These are phyloP conservation scores for Stromatinia cepivora DNA, from an alignment of 2,329 filamentous ascomycete species.

Conservation along the genomic window DNA sequence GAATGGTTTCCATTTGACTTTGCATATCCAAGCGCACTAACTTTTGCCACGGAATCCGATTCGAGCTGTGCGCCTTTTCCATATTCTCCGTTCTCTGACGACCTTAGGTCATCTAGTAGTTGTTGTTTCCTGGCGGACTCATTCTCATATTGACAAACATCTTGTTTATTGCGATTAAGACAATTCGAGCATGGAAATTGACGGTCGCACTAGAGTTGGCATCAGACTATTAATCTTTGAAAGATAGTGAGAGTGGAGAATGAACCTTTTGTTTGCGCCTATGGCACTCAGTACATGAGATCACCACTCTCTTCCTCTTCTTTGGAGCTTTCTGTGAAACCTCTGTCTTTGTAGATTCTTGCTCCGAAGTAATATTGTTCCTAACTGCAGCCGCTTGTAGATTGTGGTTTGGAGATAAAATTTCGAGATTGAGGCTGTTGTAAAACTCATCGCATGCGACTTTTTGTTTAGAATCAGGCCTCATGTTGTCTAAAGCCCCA, in stretches of 20 bases:
- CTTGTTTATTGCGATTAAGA: constrained; percentile 55
- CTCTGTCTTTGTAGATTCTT: background rate
- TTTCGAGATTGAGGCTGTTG: constrained; percentile 15
- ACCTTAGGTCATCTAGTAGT: constrained; percentile 34
- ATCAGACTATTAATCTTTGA: constrained; percentile 24
- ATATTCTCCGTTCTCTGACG: constrained; percentile 28
- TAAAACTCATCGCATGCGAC: constrained; percentile 14
- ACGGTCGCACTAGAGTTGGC: constrained; percentile 54
- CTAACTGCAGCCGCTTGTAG: constrained; percentile 14
- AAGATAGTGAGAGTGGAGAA: background rate
- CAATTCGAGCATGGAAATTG: constrained; percentile 61
- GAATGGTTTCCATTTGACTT: constrained; percentile 48
- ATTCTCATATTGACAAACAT: constrained; percentile 58
- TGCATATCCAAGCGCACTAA: constrained; percentile 53
- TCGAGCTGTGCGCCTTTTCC: constrained; percentile 32
- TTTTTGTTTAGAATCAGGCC: constrained; percentile 1
- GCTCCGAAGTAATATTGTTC: background rate
- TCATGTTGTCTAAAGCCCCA: constrained; percentile 36
- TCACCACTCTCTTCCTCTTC: constrained; percentile 60
- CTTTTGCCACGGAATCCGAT: constrained; percentile 35
- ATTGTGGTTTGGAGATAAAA: constrained; percentile 20
- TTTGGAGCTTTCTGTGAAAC: constrained; percentile 39
- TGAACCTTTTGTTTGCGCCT: constrained; percentile 52
- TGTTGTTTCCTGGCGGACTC: constrained; percentile 39
- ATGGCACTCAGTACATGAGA: constrained; percentile 65